Evolutionary conservation across 768 basidiomycete species (phyloP).

Genomic region (Termitomyces titanicus): DNA sequence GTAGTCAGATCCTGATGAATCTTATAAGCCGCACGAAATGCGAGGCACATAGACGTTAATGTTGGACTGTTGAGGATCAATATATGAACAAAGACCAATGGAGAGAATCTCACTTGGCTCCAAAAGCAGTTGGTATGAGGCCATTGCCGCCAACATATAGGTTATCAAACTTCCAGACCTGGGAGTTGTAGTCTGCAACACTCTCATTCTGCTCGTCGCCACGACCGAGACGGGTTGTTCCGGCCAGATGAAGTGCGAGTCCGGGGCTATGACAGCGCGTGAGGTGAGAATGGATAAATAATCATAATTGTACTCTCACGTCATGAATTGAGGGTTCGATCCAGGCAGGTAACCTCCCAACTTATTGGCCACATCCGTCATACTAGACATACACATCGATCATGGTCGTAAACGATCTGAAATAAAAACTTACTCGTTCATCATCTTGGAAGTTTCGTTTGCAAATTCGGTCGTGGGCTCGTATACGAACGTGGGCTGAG

Average conservation of each 20-base stretch:
- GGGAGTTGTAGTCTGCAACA: background rate
- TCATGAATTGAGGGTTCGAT: background rate
- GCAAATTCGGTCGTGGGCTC: background rate
- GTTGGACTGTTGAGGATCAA: background rate
- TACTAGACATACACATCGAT: background rate
- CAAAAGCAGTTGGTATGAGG: background rate
- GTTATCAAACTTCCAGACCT: background rate
- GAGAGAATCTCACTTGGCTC: background rate
- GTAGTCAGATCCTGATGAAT: background rate
- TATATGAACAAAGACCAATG: background rate
- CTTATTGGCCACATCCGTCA: background rate
- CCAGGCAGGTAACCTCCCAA: background rate
- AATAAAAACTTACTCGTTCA: background rate
- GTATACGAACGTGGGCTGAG: background rate
- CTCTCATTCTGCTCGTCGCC: background rate
- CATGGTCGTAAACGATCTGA: background rate
- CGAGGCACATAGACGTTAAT: background rate
- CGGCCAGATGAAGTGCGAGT: background rate
- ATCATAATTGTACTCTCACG: background rate
- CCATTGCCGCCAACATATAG: conserved; percentile 1
- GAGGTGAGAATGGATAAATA: background rate
- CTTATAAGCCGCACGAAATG: background rate
- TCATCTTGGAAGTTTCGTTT: background rate
- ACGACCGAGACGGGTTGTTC: background rate
- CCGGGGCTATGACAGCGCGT: background rate